Percentiles rank a stretch among this genome's conserved stretches.
These are phyloP conservation scores for Fusarium newnesense DNA, from an alignment of 2,329 filamentous ascomycete species.

Conservation along the genomic window DNA sequence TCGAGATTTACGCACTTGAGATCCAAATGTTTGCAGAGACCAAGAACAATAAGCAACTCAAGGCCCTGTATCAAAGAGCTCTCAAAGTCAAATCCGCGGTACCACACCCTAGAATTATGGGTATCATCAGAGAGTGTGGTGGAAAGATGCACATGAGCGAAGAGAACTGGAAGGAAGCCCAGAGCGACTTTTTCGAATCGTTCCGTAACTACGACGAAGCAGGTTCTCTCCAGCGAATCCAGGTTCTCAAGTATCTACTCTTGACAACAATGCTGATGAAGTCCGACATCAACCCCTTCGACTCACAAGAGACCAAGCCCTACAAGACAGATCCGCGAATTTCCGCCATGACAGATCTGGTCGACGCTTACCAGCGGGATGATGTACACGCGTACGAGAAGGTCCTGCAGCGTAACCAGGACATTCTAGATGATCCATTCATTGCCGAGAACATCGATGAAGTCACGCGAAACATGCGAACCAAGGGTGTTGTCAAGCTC, in stretches of 20 bases:
- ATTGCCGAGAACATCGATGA: conserved; percentile 99
- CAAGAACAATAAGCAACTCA: conserved; percentile 96
- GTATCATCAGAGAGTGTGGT: conserved; percentile 97
- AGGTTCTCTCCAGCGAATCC: conserved; percentile 93
- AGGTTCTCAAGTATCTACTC: conserved; percentile 96
- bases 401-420: conserved; percentile 86
- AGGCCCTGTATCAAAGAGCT: conserved; percentile 90
- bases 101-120: conserved; percentile 98
- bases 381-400: conserved; percentile 93
- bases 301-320: conserved; percentile 98
- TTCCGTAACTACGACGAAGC: conserved; percentile 99
- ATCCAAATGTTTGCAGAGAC: conserved; percentile 99
- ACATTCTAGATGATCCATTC: conserved; percentile 90
- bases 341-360: conserved; percentile 95
- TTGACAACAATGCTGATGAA: conserved; percentile 99
- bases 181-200: conserved; percentile 98
- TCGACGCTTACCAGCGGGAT: conserved; percentile 95
- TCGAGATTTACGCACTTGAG: conserved; percentile 96
- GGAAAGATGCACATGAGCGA: conserved; percentile 99
- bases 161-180: conserved; percentile 98
- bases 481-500: conserved; percentile 91
- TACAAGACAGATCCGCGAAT: conserved; percentile 97
- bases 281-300: conserved; percentile 98
- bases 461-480: conserved; percentile 97
- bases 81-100: conserved; percentile 95